Base-by-base conservation (phyloP, 1,284 basidiomycete genomes). In the Pseudozyma sp. region DNA sequence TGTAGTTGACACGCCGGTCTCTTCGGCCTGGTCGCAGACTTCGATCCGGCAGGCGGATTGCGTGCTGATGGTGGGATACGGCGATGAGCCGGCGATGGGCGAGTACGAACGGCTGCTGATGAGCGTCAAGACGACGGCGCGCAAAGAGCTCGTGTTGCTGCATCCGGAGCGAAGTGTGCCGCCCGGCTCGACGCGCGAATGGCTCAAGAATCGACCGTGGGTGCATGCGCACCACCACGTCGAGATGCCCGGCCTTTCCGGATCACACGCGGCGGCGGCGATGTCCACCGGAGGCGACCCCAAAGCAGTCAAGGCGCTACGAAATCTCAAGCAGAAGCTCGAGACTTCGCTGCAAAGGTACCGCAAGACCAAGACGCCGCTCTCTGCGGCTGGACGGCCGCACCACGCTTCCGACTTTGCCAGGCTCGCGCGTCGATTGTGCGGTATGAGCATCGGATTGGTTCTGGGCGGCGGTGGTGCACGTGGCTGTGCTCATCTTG, bases 181-280 rank as follows among this genome's bases (percentile, higher is more conserved):
- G 4, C 91, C 94, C 4, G 96, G 97, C 3, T 95, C 93, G 10
- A 99, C 97, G 31, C 89, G 96, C 54, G 92, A 93, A 83, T 99
- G 96, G 96, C 88, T 99, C 48, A 94, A 94, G 88, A 93, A 93
- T 57, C 92, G 96, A 50, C 92, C 94, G 16, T 99, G 96, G 95
- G 88, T 97, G 5, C 92, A 94, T 84, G 92, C 93, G 72, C 94
- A 96, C 81, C 90, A 93, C 54, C 94, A 97, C 81, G 90, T 96
- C 55, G 94, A 96, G 83, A 87, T 96, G 54, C 89, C 91, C 0
- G 93, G 85, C 31, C 75, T 81, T n/a, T 76, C 83, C 1, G 73
- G 64, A 84, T 86, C 75, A 76, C 86, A 30, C 82, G 86, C 34
- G 1, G 55, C 70, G 1, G 52, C 68, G 11, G 48, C 59, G 14